Conservation (phyloP, 2,329 filamentous ascomycete species). For the Cadophora sp. region DNA sequence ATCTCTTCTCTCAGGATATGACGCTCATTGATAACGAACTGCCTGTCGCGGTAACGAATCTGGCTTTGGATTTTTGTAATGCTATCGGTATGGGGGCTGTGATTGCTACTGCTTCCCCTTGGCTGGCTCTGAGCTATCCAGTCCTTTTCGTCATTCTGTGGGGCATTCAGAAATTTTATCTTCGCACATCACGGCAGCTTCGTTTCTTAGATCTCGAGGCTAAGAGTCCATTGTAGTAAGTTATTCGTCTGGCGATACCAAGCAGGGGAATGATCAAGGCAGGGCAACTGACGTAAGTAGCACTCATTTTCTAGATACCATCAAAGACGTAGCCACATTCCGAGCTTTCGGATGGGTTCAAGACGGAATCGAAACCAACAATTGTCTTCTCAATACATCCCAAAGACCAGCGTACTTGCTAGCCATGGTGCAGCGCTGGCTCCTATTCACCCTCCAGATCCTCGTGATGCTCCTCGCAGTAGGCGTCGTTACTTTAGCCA, state of each 20-base stretch:
- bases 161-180: constrained; percentile 49
- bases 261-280: too few relatives aligned
- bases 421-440: neutral
- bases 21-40: constrained; percentile 15
- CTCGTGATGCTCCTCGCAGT: constrained; percentile 37
- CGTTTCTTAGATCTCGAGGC: constrained; percentile 54
- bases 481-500: constrained; percentile 34
- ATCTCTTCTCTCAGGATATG: constrained; percentile 23
- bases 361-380: neutral
- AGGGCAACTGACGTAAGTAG: constrained; percentile 53
- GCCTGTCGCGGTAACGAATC: constrained; percentile 21
- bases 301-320: constrained; percentile 20
- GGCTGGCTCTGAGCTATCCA: constrained; percentile 40
- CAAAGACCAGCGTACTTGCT: neutral
- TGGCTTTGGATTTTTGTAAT: constrained; percentile 19
- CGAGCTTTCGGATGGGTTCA: neutral
- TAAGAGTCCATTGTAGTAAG: constrained; percentile 48
- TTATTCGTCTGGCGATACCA: constrained; percentile 41
- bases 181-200: constrained; percentile 56
- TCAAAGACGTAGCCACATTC: neutral
- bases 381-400: neutral
- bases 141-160: constrained; percentile 27
- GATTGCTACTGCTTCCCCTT: constrained; percentile 45
- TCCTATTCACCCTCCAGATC: constrained; percentile 54
- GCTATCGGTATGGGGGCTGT: constrained; percentile 18